phyloP scores from a whole-genome alignment of 169 alveolate species.

The Besnoitia besnoiti region DNA sequence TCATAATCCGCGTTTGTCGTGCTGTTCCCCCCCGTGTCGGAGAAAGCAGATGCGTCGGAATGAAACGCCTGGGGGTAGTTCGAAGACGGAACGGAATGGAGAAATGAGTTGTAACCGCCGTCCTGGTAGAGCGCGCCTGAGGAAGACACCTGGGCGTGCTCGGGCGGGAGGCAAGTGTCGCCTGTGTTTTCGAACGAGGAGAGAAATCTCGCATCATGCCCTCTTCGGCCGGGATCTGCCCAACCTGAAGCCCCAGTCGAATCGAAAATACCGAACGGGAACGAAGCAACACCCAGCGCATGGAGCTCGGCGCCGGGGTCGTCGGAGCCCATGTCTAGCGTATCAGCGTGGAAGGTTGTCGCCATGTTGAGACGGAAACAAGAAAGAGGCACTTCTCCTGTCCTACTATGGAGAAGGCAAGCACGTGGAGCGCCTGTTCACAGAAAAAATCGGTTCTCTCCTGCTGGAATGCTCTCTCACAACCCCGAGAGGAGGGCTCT shows the following conservation, averaged over 20 bases:
- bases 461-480: too few relatives aligned
- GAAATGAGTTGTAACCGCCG: neutral
- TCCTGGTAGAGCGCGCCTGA: neutral
- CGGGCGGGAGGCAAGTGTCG: neutral
- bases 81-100: neutral
- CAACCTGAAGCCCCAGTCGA: neutral
- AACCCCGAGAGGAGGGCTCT: too few relatives aligned
- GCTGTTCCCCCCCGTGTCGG: neutral
- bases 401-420: too few relatives aligned
- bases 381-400: too few relatives aligned
- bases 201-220: neutral
- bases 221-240: neutral
- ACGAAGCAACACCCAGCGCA: neutral
- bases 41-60: neutral
- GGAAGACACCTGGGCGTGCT: neutral
- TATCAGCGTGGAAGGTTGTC: neutral
- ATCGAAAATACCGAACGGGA: neutral
- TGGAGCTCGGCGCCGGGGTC: neutral
- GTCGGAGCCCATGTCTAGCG: constrained; percentile 5
- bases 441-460: neutral
- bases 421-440: too few relatives aligned
- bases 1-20: neutral
- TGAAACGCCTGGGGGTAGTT: neutral
- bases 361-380: neutral
- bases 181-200: neutral